Base-by-base conservation (phyloP, 2,329 filamentous ascomycete genomes). In the Aureobasidium sp. region DNA sequence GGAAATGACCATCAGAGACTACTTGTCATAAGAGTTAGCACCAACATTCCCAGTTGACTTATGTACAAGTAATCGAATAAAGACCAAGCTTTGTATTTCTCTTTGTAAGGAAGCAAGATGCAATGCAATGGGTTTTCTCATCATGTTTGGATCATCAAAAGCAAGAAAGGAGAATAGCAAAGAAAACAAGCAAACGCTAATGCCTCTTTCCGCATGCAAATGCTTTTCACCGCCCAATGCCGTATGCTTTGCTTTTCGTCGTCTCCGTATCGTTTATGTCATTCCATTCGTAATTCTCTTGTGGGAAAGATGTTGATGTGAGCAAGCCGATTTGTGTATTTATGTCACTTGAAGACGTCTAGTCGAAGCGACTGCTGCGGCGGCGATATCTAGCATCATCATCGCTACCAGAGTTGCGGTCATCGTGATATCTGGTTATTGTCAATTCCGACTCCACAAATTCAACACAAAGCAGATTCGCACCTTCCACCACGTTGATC, bases 181-280 rank as follows among this genome's bases (percentile, higher is more conserved):
- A 42, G 25, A 42, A 52, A 13, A 25, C n/a, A 13, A 29, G 49
- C 27, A 29, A 53, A 11, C 5, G 25, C 37, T 15, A 9, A 7
- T 30, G 16, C 21, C 36, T 8, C 37, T 4, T 54, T 21, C 13
- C 3, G 13, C 25, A 41, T 42, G 37, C 50, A 54, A 42, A 42
- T 54, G 50, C 37, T 21, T 54, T 30, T 42, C 36, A 42, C 37
- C 50, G 50, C 50, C 50, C 50, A 32, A 54, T 54, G 50, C 50
- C 30, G 37, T 54, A 37, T 6, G 29, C 21, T 30, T 41, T 8
- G 25, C 36, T 54, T 54, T 54, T 29, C 7, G 6, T 54, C 37
- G 16, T 54, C 37, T 42, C 2, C 27, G 21, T 54, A 16, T 32
- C 50, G 9, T 54, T 29, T 10, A 27, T 30, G 3, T 54, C 50